Percentiles rank a stretch among this genome's conserved stretches.
Evolutionary conservation across 345 rosid species (phyloP).

Genomic region (Sapria himalayana): DNA sequence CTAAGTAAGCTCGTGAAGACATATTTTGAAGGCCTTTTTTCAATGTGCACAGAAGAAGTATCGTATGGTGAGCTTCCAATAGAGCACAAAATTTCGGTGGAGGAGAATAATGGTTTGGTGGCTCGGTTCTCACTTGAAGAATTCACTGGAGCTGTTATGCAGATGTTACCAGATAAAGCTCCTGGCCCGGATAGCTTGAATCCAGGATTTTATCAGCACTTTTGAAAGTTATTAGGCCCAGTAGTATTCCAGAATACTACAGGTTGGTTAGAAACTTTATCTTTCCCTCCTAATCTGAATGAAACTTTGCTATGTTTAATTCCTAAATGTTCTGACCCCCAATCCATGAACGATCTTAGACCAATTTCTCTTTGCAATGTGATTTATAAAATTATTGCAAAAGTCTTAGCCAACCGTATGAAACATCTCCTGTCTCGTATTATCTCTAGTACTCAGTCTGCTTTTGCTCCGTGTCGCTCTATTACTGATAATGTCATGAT

Average conservation of each 20-base stretch:
- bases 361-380: not conserved
- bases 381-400: not conserved
- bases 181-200: not conserved
- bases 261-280: not conserved
- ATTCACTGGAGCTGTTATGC: not conserved
- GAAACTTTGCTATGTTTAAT: not conserved
- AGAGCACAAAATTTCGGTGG: not conserved
- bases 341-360: not conserved
- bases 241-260: not conserved
- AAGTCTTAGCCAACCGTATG: not conserved
- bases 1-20: not conserved
- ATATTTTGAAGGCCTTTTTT: not conserved
- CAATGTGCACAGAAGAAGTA: not conserved
- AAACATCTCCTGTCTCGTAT: not conserved
- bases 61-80: not conserved
- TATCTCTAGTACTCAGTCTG: not conserved
- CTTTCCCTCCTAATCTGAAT: not conserved
- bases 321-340: not conserved
- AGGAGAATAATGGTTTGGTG: not conserved
- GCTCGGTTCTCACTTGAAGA: too few relatives aligned
- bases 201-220: not conserved
- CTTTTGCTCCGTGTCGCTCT: not conserved
- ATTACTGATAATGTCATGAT: not conserved
- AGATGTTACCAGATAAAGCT: not conserved
- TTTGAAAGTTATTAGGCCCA: not conserved